Conservation (phyloP, 1,284 basidiomycete genomes). For the Rhodofomes roseus region DNA sequence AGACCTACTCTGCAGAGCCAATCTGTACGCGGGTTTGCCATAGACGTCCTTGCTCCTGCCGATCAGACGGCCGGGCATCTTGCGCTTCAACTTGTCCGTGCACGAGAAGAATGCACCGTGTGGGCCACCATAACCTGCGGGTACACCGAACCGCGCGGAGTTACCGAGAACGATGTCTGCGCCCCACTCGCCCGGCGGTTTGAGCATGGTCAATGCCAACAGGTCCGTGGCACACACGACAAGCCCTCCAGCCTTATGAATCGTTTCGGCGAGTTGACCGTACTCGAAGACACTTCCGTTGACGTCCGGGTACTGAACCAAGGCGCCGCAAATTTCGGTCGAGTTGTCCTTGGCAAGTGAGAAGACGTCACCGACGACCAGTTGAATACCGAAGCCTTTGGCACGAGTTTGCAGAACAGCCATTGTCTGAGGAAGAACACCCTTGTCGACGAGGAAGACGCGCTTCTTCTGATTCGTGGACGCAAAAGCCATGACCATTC, state of each 20-base stretch:
- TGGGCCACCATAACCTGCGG: conserved; percentile 87
- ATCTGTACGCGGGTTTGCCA: conserved; percentile 86
- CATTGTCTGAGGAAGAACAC: conserved; percentile 84
- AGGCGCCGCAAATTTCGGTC: conserved; percentile 73
- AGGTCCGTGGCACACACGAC: conserved; percentile 90
- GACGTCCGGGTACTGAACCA: conserved; percentile 93
- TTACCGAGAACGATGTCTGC: conserved; percentile 96
- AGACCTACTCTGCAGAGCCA: conserved; percentile 89
- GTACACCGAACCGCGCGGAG: conserved; percentile 93
- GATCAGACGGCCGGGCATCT: conserved; percentile 95
- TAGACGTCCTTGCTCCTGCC: conserved; percentile 84
- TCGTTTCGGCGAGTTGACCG: conserved; percentile 58
- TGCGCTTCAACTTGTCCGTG: conserved; percentile 89
- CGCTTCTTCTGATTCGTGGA: conserved; percentile 70
- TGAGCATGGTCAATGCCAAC: conserved; percentile 89
- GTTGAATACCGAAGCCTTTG: conserved; percentile 84
- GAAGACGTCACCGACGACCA: conserved; percentile 64
- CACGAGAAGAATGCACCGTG: conserved; percentile 97
- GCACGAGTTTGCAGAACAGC: conserved; percentile 86
- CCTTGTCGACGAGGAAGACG: conserved; percentile 81
- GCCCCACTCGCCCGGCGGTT: conserved; percentile 98
- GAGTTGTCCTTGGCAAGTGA: conserved; percentile 51
- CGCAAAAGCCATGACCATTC: conserved; percentile 82
- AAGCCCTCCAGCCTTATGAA: conserved; percentile 78
- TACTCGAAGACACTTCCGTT: conserved; percentile 86